Evolutionary conservation across 179 eudicot species (phyloP).

Genomic region (Patellifolia procumbens): DNA sequence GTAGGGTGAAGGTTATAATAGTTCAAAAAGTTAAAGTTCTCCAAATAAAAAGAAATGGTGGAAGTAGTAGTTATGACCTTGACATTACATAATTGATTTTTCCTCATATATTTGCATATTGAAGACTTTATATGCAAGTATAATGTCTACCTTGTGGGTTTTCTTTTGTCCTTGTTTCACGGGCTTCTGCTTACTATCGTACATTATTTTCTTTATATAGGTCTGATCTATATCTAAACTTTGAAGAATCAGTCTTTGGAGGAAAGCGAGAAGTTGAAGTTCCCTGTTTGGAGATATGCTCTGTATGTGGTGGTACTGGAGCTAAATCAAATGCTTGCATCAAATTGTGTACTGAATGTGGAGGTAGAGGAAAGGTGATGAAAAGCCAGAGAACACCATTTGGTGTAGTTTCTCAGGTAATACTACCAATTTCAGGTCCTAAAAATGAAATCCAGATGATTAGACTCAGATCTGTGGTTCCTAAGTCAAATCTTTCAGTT

Average conservation of each 20-base stretch:
- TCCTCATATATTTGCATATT: neutral
- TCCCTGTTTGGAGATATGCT: slow-evolving; percentile 67
- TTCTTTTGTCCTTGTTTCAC: neutral
- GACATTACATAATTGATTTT: neutral
- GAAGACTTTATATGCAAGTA: neutral
- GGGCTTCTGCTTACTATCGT: neutral
- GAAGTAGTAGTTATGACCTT: neutral
- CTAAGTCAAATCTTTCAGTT: neutral
- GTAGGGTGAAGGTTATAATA: too few species aligned
- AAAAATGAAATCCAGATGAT: neutral
- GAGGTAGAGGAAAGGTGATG: slow-evolving; percentile 77
- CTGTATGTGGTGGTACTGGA: slow-evolving; percentile 75
- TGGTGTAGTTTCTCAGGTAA: slow-evolving; percentile 90
- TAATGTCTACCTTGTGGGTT: neutral
- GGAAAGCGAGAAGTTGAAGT: slow-evolving; percentile 59
- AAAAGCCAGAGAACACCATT: slow-evolving; percentile 86
- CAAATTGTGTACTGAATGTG: slow-evolving; percentile 61
- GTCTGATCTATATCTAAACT: slow-evolving; percentile 63
- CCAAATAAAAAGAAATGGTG: too few species aligned
- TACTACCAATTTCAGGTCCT: slow-evolving; percentile 1
- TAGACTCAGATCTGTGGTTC: neutral
- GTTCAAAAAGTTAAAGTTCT: too few species aligned
- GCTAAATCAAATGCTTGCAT: slow-evolving; percentile 64
- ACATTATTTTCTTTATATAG: slow-evolving; percentile 33
- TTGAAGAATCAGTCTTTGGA: slow-evolving; percentile 91